Base-by-base conservation (phyloP, 2,329 filamentous ascomycete species). In the Xylaria sp. region DNA sequence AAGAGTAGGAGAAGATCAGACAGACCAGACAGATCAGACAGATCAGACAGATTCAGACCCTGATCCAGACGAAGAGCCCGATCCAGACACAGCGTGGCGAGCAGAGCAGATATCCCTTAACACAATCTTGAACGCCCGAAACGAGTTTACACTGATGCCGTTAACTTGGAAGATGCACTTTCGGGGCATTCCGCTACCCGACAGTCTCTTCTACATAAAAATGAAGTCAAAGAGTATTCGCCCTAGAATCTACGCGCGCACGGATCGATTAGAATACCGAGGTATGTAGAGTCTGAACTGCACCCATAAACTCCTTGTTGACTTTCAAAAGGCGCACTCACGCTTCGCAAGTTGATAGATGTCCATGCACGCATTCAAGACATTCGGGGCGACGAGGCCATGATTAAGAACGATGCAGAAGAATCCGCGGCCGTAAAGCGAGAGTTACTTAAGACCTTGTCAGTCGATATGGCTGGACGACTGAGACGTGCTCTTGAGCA, bases 81-180 rank as follows among this genome's bases (percentile, higher is more conserved):
- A 67, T 1, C 21, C 58, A n/a, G 65, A 70, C 8, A 57, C 59
- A 9, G 63, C 46, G 52, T 73, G 70, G 72, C 72, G 71, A 15
- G 46, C 46, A 17, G 73, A 75, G 53, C 72, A 75, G 55, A 58
- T 72, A 45, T 69, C 63, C 25, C 67, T 75, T 42, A 72, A 74
- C 58, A 60, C 67, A 19, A 67, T 75, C 33, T 47, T 75, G 11
- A 73, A 70, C 23, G 69, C 66, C 15, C 71, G 71, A 42, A 67
- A 73, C 38, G 64, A 73, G 60, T 74, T 70, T 35, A 69, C 71
- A 2, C 63, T 75, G n/a, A 71, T 75, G 68, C 73, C 73, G 17
- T 69, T 70, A 6, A 72, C 70, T 37, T 76, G 74, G 74, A 67
- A 57, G 63, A 69, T 73, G 67, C 69, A 73, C 60, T 72, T 76